phyloP scores from a whole-genome alignment of 139 green algal genomes.

The Prasinococcaceae sp. region DNA sequence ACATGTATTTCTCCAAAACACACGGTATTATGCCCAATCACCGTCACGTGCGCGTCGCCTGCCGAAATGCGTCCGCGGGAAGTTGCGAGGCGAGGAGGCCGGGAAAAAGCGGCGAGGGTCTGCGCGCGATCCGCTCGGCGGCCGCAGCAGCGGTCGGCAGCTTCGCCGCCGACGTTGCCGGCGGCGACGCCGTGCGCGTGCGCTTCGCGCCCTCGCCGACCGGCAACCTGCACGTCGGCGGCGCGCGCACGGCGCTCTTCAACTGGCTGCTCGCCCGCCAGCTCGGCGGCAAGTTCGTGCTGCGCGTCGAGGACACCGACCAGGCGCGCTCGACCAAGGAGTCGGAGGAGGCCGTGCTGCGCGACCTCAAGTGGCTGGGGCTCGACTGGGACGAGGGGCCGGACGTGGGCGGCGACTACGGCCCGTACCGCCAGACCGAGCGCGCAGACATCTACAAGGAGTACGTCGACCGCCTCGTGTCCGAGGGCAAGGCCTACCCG shows the following conservation, averaged over 20 bases:
- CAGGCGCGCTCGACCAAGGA: slow-evolving; percentile 72
- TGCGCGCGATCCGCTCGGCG: no score
- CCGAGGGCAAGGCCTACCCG: slow-evolving; percentile 66
- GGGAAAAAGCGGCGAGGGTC: no score
- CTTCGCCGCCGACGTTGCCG: no score
- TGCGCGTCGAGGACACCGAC: slow-evolving; percentile 97
- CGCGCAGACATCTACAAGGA: slow-evolving; percentile 78
- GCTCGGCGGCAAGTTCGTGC: slow-evolving; percentile 69
- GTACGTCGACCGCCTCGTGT: slow-evolving; percentile 76
- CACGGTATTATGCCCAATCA: no score
- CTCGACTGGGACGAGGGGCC: slow-evolving; percentile 93
- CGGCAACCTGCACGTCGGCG: slow-evolving; percentile 91
- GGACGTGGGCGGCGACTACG: slow-evolving; percentile 62
- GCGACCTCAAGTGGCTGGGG: slow-evolving; percentile 88
- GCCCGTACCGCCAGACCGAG: slow-evolving; percentile 93
- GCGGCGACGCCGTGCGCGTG: slow-evolving; percentile 49
- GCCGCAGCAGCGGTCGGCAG: no score
- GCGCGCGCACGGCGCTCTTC: slow-evolving; percentile 91
- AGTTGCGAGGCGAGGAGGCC: no score
- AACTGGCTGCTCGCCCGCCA: slow-evolving; percentile 90
- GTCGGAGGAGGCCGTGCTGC: slow-evolving; percentile 74
- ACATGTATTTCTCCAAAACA: no score
- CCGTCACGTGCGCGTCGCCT: no score
- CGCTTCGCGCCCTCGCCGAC: slow-evolving; percentile 97
- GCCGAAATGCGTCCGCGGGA: no score